phyloP scores from a whole-genome alignment of 2,329 filamentous ascomycete species.

The Clonostachys rosea region DNA sequence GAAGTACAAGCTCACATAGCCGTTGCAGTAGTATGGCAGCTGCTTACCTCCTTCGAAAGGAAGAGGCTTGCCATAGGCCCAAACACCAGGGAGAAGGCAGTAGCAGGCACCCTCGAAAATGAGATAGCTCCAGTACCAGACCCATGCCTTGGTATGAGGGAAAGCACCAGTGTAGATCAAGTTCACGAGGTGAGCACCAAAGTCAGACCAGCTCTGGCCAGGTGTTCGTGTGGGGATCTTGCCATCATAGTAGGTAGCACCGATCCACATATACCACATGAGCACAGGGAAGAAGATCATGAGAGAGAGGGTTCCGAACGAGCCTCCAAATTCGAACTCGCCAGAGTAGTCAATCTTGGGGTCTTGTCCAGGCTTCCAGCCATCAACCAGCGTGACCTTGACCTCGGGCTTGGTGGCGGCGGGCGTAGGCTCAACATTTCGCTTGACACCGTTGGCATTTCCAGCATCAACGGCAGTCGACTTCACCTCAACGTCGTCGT shows the following conservation, averaged over 20 bases:
- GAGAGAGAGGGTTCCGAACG: conserved; percentile 72
- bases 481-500: conserved; percentile 32
- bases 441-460: conserved; percentile 18
- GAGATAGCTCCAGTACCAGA: conserved; percentile 93
- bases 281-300: conserved; percentile 91
- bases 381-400: conserved; percentile 30
- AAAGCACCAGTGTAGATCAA: conserved; percentile 82
- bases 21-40: conserved; percentile 92
- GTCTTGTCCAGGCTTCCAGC: conserved; percentile 55
- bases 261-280: conserved; percentile 99
- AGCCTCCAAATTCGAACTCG: conserved; percentile 81
- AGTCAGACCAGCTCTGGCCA: conserved; percentile 66
- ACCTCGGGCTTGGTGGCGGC: conserved; percentile 10
- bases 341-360: conserved; percentile 60
- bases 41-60: conserved; percentile 79
- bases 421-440: neutral
- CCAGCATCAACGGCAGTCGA: conserved; percentile 16
- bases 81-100: conserved; percentile 81
- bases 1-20: conserved; percentile 79
- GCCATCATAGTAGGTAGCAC: conserved; percentile 87
- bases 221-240: conserved; percentile 64
- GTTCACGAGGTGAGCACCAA: conserved; percentile 63
- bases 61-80: conserved; percentile 82
- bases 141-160: conserved; percentile 78
- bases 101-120: conserved; percentile 81